Conservation (phyloP, 2,329 filamentous ascomycete genomes). For the Sporothrix curviconia region DNA sequence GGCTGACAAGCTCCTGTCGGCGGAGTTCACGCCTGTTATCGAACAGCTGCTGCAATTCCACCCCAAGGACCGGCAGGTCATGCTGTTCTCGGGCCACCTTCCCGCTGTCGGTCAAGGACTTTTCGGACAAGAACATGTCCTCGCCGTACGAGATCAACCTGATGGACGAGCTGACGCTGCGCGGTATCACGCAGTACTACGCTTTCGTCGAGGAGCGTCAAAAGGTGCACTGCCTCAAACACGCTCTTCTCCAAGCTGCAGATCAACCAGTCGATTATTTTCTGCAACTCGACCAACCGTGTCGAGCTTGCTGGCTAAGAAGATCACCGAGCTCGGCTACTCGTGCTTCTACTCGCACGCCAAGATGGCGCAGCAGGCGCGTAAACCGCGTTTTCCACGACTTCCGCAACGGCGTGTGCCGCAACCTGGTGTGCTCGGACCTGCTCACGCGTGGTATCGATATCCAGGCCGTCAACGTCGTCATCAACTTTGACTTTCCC, state of each 20-base stretch:
- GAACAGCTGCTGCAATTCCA: slow-evolving; percentile 94
- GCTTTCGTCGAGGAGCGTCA: slow-evolving; percentile 99
- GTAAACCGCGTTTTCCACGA: slow-evolving; percentile 99
- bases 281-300: slow-evolving; percentile 98
- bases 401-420: slow-evolving; percentile 95
- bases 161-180: slow-evolving; percentile 97
- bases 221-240: slow-evolving; percentile 97
- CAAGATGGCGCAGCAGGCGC: slow-evolving; percentile 92
- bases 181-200: slow-evolving; percentile 98
- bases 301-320: slow-evolving; percentile 97
- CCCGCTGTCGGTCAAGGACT: slow-evolving; percentile 92
- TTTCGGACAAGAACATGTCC: slow-evolving; percentile 97
- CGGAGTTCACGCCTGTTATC: slow-evolving; percentile 95
- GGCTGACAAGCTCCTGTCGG: slow-evolving; percentile 92
- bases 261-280: slow-evolving; percentile 99
- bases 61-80: slow-evolving; percentile 95
- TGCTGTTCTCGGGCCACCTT: slow-evolving; percentile 99
- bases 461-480: slow-evolving; percentile 97
- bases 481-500: slow-evolving; percentile 99
- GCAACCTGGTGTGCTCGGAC: slow-evolving; percentile 97
- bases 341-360: slow-evolving; percentile 99
- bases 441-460: slow-evolving; percentile 97
- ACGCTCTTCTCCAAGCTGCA: slow-evolving; percentile 98
- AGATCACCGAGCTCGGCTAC: slow-evolving; percentile 97
- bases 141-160: slow-evolving; percentile 98